A percentile compares a stretch with the other conserved stretches of the same genome.
These are phyloP conservation scores for Cocos nucifera DNA, from an alignment of 176 grass and related monocot genomes.

Conservation along the genomic window DNA sequence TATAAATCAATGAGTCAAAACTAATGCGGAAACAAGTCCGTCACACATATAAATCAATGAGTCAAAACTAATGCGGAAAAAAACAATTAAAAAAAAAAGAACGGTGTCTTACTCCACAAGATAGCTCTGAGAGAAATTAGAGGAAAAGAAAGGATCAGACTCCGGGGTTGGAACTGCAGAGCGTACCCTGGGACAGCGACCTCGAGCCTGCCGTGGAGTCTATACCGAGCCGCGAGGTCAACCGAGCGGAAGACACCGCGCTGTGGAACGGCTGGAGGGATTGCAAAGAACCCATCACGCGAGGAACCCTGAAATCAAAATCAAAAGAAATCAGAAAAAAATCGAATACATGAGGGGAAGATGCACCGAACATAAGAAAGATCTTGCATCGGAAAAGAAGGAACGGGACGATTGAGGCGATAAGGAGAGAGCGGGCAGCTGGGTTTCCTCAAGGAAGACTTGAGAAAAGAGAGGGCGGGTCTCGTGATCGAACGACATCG, in stretches of 20 bases:
- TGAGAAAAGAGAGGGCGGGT: constrained; percentile 45
- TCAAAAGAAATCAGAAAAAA: background rate
- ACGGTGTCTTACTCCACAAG: constrained; percentile 25
- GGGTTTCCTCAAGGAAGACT: constrained; percentile 12
- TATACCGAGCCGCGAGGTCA: constrained; percentile 77
- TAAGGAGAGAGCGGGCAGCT: constrained; percentile 16
- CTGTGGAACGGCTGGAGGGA: constrained; percentile 82
- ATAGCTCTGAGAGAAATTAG: background rate
- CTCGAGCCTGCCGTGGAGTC: constrained; percentile 43
- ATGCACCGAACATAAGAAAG: background rate
- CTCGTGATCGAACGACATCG: constrained; percentile 50
- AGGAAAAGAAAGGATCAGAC: constrained; percentile 49
- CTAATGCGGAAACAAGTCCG: too few species aligned
- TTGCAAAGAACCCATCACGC: constrained; percentile 24
- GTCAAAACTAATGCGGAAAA: too few species aligned
- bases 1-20: too few species aligned
- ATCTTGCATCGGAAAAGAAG: constrained; percentile 29
- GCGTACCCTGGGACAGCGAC: constrained; percentile 95
- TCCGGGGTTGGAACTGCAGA: constrained; percentile 91
- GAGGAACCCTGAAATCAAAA: constrained; percentile 4
- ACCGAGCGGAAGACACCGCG: constrained; percentile 63
- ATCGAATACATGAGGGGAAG: background rate
- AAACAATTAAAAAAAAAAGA: too few species aligned
- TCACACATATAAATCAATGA: too few species aligned
- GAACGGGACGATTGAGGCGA: constrained; percentile 27